Evolutionary conservation across 2,329 filamentous ascomycete genomes (phyloP), one percentile per base, ranked within the genome.

Genomic region (Coniochaeta pulveracea): DNA sequence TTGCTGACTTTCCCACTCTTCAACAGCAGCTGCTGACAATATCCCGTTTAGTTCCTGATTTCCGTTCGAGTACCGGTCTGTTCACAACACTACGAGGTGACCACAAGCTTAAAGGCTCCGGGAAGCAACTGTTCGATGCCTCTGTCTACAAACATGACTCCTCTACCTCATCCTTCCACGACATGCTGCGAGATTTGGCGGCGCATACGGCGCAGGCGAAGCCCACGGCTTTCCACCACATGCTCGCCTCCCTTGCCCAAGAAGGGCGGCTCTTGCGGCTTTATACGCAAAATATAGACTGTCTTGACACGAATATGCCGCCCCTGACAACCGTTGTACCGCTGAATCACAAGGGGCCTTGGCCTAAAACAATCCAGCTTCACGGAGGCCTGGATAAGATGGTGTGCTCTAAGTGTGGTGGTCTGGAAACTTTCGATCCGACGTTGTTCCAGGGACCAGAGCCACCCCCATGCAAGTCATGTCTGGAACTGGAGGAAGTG

Each of bases 281-380:
- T 6, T 98, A 98, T 56, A 89, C 85, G 3, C 91, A 98, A 52
- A 98, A 98, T 46, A 89, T 98, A 21, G 91, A 98, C 58, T 85
- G 88, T 37, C 82, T 98, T 43, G 91, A 98, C 47, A 91, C 85
- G 1, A 73, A 76, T 6, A 70, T 98, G 55, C 64, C 76, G 29
- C 88, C 89, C 3, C 64, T 98, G 7, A 69, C 72, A 17, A 96
- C 91, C 0, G 69, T 72, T 33, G 77, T 94, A 2, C 91, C 91
- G 1, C 66, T 98, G 10, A 80, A 79, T 40, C 44, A 73, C 43
- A 93, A 91, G 52, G 86, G 78, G 1, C 88, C 88, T 11, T 98
- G 91, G 91, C 91, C 91, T 3, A 77, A 76, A 43, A 93, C 91
- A 1, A 76, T 98, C 39, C 91, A 96, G 55, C 69, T 98, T 7